Conservation (phyloP, 2,329 filamentous ascomycete genomes). For the Emericellopsis cladophorae region DNA sequence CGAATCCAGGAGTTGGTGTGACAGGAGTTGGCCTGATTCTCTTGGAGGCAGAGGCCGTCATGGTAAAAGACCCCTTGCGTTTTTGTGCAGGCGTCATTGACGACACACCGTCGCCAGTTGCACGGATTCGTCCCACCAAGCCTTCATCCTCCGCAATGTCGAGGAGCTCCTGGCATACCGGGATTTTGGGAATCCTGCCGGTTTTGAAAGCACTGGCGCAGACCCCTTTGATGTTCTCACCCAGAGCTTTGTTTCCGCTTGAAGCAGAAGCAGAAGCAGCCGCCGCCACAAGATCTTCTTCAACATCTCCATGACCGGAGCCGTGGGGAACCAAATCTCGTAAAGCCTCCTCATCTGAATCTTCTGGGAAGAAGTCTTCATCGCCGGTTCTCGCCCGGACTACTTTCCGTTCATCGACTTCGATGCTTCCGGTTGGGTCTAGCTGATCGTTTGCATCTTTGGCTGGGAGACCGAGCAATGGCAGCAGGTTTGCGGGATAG, state of each 20-base stretch:
- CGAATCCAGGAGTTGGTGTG: not conserved
- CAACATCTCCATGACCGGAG: too few relatives aligned
- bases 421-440: slow-evolving; percentile 31
- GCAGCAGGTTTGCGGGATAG: slow-evolving; percentile 46
- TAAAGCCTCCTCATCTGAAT: slow-evolving; percentile 39
- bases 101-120: not conserved
- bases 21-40: not conserved
- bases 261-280: too few relatives aligned
- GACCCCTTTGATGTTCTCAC: slow-evolving; percentile 19
- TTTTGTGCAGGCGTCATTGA: not conserved
- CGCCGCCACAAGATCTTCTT: too few relatives aligned
- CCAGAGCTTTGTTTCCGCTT: not conserved
- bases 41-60: not conserved
- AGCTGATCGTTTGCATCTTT: slow-evolving; percentile 10
- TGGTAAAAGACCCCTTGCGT: not conserved
- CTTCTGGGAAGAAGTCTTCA: slow-evolving; percentile 33
- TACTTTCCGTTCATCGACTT: slow-evolving; percentile 54
- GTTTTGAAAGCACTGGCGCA: slow-evolving; percentile 27
- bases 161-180: slow-evolving; percentile 23
- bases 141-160: slow-evolving; percentile 26
- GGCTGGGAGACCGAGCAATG: slow-evolving; percentile 22
- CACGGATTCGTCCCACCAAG: slow-evolving; percentile 9
- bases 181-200: slow-evolving; percentile 20
- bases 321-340: slow-evolving; percentile 7
- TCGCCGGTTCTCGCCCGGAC: slow-evolving; percentile 30